These are phyloP conservation scores for Schizosaccharomyces lindneri DNA, from an alignment of 805 yeast species.

Conservation along the genomic window DNA sequence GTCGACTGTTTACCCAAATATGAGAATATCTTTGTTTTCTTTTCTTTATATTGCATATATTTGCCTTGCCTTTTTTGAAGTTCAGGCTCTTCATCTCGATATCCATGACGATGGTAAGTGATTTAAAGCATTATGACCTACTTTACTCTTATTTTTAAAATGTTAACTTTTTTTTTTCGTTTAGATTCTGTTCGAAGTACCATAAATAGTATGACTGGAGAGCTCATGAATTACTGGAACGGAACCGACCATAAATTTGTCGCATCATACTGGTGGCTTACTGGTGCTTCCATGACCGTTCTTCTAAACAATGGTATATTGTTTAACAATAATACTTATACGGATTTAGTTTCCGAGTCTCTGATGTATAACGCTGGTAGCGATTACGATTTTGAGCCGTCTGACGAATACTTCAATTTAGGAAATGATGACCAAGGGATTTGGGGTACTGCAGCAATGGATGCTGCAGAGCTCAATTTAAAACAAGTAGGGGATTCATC, in stretches of 20 bases:
- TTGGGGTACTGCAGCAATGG: conserved; percentile 75
- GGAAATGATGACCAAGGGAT: conserved; percentile 89
- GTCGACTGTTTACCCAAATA: too few species aligned
- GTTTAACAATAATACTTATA: conserved; percentile 43
- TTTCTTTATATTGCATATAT: too few species aligned
- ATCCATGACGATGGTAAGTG: too few species aligned
- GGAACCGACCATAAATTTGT: not conserved
- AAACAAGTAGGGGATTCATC: conserved; percentile 34
- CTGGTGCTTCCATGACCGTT: not conserved
- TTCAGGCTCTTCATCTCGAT: too few species aligned
- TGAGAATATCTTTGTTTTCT: too few species aligned
- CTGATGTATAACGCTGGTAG: conserved; percentile 40
- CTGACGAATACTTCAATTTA: conserved; percentile 59
- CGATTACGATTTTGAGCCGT: conserved; percentile 45
- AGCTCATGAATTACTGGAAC: not conserved
- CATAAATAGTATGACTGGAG: not conserved
- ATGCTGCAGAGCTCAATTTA: conserved; percentile 64
- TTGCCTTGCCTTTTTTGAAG: too few species aligned
- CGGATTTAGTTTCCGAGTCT: conserved; percentile 33
- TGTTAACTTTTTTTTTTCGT: not conserved
- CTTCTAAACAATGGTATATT: not conserved
- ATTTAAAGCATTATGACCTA: not conserved
- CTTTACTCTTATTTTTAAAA: not conserved
- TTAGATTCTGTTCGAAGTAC: not conserved
- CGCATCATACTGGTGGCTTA: not conserved